Evolutionary conservation across 179 eudicot species (phyloP).

Genomic region (Beta corolliflora): DNA sequence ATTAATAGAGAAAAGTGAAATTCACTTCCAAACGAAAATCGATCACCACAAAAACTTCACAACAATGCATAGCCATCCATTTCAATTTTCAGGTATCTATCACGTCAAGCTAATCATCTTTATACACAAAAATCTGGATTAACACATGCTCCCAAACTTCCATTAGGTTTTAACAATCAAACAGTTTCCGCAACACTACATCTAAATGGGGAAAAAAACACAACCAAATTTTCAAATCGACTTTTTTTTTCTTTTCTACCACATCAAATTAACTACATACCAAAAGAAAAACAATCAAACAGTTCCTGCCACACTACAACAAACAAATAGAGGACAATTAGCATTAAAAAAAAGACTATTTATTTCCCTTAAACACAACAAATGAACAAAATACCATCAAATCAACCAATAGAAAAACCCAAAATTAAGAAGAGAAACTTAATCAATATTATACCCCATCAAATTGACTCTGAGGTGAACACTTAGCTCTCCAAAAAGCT

Average conservation of each 20-base stretch:
- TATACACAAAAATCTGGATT: not conserved
- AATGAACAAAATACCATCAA: slow-evolving; percentile 4
- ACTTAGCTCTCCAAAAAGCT: slow-evolving; percentile 79
- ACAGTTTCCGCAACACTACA: not conserved
- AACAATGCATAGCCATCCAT: not conserved
- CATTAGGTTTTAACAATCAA: slow-evolving; percentile 3
- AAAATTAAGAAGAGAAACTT: not conserved
- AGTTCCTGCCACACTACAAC: not conserved
- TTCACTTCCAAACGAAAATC: not conserved
- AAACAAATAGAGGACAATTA: not conserved
- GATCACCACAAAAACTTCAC: not conserved
- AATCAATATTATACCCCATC: slow-evolving; percentile 61
- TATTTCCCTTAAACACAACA: not conserved
- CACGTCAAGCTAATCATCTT: not conserved
- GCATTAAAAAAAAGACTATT: not conserved
- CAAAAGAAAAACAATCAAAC: not conserved
- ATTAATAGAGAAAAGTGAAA: not conserved
- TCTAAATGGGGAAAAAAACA: not conserved
- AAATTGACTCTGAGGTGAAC: slow-evolving; percentile 78
- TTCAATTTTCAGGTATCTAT: too few relatives aligned
- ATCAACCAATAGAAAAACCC: slow-evolving; percentile 1
- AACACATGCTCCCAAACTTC: not conserved
- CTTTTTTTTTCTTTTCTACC: not conserved
- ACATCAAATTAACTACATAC: not conserved
- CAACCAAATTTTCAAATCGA: not conserved